Evolutionary conservation across 192 early-diverging fungal genomes (phyloP).

Genomic region (Gamsiella multidivaricata): DNA sequence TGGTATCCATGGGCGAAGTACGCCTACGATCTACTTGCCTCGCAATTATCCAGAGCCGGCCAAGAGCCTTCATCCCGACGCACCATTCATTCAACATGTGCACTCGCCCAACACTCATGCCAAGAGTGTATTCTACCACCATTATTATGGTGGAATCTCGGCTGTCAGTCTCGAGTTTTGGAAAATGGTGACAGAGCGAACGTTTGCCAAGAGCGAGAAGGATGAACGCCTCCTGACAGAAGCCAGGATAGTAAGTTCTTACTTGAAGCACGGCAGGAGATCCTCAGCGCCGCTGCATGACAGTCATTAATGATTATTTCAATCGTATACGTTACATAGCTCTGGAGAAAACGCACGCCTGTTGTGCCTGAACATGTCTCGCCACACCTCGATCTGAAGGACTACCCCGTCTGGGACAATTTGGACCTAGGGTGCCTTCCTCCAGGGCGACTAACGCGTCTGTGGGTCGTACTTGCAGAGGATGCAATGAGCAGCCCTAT

Average conservation of each 20-base stretch:
- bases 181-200: conserved; percentile 59
- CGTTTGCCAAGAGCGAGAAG: conserved; percentile 66
- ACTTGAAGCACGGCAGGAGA: conserved; percentile 1
- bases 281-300: background rate
- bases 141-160: conserved; percentile 45
- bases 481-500: conserved; percentile 70
- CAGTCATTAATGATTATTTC: background rate
- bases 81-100: conserved; percentile 38
- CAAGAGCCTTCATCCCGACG: conserved; percentile 33
- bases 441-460: conserved; percentile 62
- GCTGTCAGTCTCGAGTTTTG: conserved; percentile 61
- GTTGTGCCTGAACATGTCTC: conserved; percentile 48
- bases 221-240: conserved; percentile 63
- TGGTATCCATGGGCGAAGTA: conserved; percentile 34
- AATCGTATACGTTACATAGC: conserved; percentile 19
- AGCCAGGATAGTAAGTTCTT: conserved; percentile 60
- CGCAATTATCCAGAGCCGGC: conserved; percentile 29
- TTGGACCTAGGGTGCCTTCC: conserved; percentile 66
- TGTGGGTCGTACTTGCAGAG: conserved; percentile 74
- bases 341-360: conserved; percentile 63
- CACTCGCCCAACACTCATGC: conserved; percentile 29
- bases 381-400: conserved; percentile 28
- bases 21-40: conserved; percentile 38
- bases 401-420: conserved; percentile 62
- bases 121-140: conserved; percentile 33